Base-by-base conservation (phyloP, 139 green algal genomes). In the Chlamydomonas urium region DNA sequence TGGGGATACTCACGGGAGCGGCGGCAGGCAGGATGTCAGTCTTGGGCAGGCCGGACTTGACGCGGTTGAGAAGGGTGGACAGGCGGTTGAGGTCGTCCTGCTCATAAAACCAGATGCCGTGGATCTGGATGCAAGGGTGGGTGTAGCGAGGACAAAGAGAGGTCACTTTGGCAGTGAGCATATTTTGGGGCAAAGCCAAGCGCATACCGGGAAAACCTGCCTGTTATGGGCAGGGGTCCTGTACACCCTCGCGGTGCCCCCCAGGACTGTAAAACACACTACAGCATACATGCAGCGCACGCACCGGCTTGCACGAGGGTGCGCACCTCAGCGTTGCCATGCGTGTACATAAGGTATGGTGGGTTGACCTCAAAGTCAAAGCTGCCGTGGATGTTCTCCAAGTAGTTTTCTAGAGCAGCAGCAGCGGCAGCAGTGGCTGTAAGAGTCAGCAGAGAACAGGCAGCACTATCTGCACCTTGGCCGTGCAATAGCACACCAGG, bases 101-200 rank as follows among this genome's bases (percentile, higher is more conserved):
- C 2, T 94, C 87, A 65, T 96, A 96, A 60, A 97, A 97, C 92
- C 92, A 97, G 31, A 97, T 89, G 31, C 92, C 92, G 28, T 91
- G 84, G 29, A 97, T 90, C 85, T 94, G 78, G n/a, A n/a, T n/a
- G n/a, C n/a, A n/a, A n/a, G n/a, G n/a, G n/a, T n/a, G n/a, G n/a
- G n/a, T n/a, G n/a, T n/a, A n/a, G n/a, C n/a, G n/a, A n/a, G n/a
- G n/a, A n/a, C n/a, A n/a, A n/a, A n/a, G n/a, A n/a, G n/a, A n/a
- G n/a, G n/a, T n/a, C n/a, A n/a, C n/a, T n/a, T n/a, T n/a, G n/a
- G n/a, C n/a, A n/a, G n/a, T n/a, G n/a, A n/a, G n/a, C n/a, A n/a
- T n/a, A n/a, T n/a, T n/a, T n/a, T n/a, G n/a, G n/a, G n/a, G n/a
- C n/a, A n/a, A n/a, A n/a, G n/a, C n/a, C n/a, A n/a, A n/a, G n/a